Conservation (phyloP, 2,329 filamentous ascomycete species). For the Biscogniauxia sp. region DNA sequence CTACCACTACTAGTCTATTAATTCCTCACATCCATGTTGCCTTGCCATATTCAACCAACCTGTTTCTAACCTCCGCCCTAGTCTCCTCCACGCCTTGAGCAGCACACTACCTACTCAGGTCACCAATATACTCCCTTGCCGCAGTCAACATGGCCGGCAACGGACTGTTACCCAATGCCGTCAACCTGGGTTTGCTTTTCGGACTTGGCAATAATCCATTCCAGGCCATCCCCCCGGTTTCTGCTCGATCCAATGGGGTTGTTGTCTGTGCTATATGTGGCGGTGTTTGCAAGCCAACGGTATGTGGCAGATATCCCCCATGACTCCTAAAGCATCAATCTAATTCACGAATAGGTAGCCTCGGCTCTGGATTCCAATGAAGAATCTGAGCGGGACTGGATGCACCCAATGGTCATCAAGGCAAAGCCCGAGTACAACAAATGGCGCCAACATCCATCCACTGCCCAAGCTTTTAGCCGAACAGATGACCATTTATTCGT, state of each 20-base stretch:
- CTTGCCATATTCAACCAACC: too few species aligned
- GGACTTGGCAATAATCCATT: too few species aligned
- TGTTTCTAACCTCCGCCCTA: too few species aligned
- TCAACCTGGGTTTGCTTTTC: too few species aligned
- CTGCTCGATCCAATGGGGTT: not conserved
- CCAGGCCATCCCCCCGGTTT: too few species aligned
- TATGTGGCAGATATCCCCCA: slow-evolving; percentile 5
- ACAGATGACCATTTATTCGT: slow-evolving; percentile 2
- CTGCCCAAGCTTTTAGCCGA: not conserved
- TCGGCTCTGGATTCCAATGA: not conserved
- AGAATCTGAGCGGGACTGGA: slow-evolving; percentile 14
- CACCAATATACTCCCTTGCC: too few species aligned
- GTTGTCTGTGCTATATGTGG: slow-evolving; percentile 24
- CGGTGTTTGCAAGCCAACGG: slow-evolving; percentile 14
- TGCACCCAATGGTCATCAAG: slow-evolving; percentile 14
- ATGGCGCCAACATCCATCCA: slow-evolving; percentile 9
- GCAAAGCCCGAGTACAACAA: slow-evolving; percentile 9
- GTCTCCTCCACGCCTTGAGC: too few species aligned
- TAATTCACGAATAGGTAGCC: slow-evolving; percentile 4
- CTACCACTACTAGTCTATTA: too few species aligned
- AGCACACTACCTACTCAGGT: too few species aligned
- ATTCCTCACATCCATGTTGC: too few species aligned
- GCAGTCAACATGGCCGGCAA: too few species aligned
- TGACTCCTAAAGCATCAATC: not conserved
- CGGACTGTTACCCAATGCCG: too few species aligned